Base-by-base conservation (phyloP, 176 grass and related monocot species). In the Lolium multiflorum region DNA sequence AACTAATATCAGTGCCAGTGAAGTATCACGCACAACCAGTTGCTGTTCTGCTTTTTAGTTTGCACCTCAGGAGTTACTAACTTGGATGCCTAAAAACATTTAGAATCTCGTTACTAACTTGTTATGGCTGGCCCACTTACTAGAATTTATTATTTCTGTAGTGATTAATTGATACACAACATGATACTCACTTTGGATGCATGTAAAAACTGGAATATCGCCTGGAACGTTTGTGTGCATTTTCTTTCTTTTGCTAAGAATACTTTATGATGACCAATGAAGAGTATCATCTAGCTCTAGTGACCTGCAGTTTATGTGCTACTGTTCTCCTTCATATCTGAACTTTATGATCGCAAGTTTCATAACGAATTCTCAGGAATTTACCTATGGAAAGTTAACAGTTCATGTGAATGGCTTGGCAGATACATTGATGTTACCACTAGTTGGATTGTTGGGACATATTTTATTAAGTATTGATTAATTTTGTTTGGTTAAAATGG, bases 291-390 rank as follows among this genome's bases (percentile, higher is more conserved):
- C 52, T 73, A 63, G 52, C 71, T 39, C 25, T 52, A 56, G 31
- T 67, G 73, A 85, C 69, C 31, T 69, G 41, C 88, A 65, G 3
- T 63, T 63, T 63, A 41, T 86, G 25, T 81, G 52, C 72, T 69
- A 63, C 41, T 74, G 13, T 87, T 26, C 13, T 68, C 66, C 18
- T 57, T 57, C 2, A 10, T 68, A 68, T 78, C 8, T 44, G 48
- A 46, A 68, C 4, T 6, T n/a, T 44, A 28, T 78, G 31, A 68
- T 78, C 58, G 12, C 51, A 39, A 71, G 41, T 35, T 73, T 73
- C 5, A 20, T 48, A 50, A 74, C 11, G 7, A 6, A 51, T 75
- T 74, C 44, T 74, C 43, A 74, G 12, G 43, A 74, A 26, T 50
- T 74, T 47, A 50, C 22, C 22, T 50, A 7, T 74, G 71, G 12